These are phyloP conservation scores for Salvia miltiorrhiza DNA, from an alignment of 257 asterid genomes.

Conservation along the genomic window DNA sequence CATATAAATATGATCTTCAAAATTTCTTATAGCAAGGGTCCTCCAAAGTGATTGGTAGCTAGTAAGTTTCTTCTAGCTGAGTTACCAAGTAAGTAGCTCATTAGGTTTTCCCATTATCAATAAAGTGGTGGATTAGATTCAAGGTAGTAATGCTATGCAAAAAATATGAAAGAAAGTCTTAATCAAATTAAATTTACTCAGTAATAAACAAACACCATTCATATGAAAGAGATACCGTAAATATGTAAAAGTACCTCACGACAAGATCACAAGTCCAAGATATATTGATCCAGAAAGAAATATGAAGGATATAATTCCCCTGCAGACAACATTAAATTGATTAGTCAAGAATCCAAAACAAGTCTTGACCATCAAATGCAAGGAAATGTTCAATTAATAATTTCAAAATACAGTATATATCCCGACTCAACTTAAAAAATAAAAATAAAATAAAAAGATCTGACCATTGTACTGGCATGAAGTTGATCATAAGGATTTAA, in stretches of 20 bases:
- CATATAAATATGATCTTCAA: background rate
- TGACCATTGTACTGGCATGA: too few species aligned
- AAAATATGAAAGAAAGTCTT: background rate
- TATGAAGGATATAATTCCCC: slow-evolving; percentile 87
- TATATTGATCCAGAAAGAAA: slow-evolving; percentile 81
- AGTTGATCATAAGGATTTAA: too few species aligned
- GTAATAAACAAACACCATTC: background rate
- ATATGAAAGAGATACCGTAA: background rate
- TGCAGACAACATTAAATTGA: slow-evolving; percentile 30
- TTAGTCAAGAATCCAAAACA: background rate
- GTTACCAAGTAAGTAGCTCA: background rate
- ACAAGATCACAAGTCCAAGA: slow-evolving; percentile 85
- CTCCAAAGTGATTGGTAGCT: background rate
- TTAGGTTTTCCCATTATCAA: background rate
- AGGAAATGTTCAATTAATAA: background rate
- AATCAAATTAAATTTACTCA: background rate
- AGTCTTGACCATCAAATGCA: background rate
- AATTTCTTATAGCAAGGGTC: background rate
- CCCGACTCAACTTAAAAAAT: too few species aligned
- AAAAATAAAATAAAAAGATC: too few species aligned
- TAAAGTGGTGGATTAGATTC: background rate
- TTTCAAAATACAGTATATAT: too few species aligned
- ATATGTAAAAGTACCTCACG: slow-evolving; percentile 58
- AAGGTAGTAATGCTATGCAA: background rate
- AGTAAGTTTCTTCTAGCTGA: too few species aligned